Base-by-base conservation (phyloP, 2,329 filamentous ascomycete genomes). In the Trichoderma cornu-damae region DNA sequence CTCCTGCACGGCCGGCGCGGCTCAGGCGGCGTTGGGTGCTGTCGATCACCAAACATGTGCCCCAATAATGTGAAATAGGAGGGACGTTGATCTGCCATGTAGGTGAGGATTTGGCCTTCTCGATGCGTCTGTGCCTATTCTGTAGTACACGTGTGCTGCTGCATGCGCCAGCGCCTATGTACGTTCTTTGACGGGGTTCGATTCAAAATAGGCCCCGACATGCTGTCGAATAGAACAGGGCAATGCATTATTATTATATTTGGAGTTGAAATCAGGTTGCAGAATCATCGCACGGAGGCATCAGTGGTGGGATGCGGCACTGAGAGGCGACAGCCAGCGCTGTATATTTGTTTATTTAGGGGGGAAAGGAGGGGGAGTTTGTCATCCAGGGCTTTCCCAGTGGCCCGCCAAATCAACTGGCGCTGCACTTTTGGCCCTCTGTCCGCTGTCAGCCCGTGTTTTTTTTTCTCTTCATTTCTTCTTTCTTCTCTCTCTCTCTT, bases 351-450 rank as follows among this genome's bases (percentile, higher is more conserved):
- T n/a, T n/a, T n/a, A n/a, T n/a, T n/a, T n/a, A n/a, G n/a, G n/a
- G n/a, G n/a, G n/a, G n/a, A n/a, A n/a, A n/a, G n/a, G n/a, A 57
- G 53, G 50, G 50, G 38, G 16, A 12, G 12, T 12, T 55, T 32
- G 44, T 49, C 53, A 57, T 57, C 53, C 49, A 40, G 30, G 40
- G n/a, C n/a, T 54, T 46, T 44, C 53, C 53, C 43, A 34, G 6
- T n/a, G n/a, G 26, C 12, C n/a, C 24, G 24, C 24, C 43, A 22
- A 30, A 32, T 18, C 24, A 55, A 18, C 3, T 12, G 6, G n/a
- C 20, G 16, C n/a, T 28, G 42, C 8, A 38, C 34, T 56, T 28
- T 26, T 34, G 47, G 47, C 47, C 32, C 37, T 50, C 47, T 18
- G 34, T 50, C 47, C 47, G 24, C 24, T 44, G 28, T 50, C 47